phyloP scores from a whole-genome alignment of 306 rosid species.

The Quercus rubra region DNA sequence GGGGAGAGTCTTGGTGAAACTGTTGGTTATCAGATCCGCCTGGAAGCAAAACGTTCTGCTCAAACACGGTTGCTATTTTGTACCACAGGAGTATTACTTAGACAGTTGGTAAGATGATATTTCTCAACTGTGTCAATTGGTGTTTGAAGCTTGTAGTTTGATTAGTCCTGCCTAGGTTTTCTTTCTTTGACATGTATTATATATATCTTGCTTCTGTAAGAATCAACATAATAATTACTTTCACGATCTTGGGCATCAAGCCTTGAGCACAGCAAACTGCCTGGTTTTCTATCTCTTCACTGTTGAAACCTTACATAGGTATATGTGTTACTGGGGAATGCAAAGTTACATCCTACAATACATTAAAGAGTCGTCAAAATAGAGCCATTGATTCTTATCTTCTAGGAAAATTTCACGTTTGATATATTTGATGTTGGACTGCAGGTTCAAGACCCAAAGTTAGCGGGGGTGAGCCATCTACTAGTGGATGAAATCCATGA shows the following conservation, averaged over 20 bases:
- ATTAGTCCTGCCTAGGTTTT: not conserved
- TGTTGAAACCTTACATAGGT: not conserved
- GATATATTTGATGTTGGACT: slow-evolving; percentile 28
- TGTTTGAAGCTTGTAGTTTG: slow-evolving; percentile 15
- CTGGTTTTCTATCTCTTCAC: not conserved
- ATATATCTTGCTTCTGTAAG: not conserved
- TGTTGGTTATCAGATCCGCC: slow-evolving; percentile 95
- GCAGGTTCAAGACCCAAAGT: slow-evolving; percentile 85
- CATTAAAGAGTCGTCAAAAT: not conserved
- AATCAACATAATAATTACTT: not conserved
- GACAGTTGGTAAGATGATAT: slow-evolving; percentile 64
- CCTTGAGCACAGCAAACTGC: not conserved
- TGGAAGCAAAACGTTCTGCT: slow-evolving; percentile 78
- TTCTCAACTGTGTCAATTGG: slow-evolving; percentile 5
- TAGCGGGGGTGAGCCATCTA: slow-evolving; percentile 88
- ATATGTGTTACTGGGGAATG: not conserved
- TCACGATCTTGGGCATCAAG: not conserved
- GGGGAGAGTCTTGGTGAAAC: slow-evolving; percentile 88
- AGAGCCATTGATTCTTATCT: slow-evolving; percentile 13
- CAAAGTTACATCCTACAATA: no score
- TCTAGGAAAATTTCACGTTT: slow-evolving; percentile 19
- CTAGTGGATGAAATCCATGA: slow-evolving; percentile 98
- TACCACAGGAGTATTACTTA: slow-evolving; percentile 95
- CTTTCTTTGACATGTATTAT: not conserved
- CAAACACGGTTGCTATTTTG: slow-evolving; percentile 85